These are phyloP conservation scores for Xerocomellus chrysenteron DNA, from an alignment of 768 basidiomycete species.

Conservation along the genomic window DNA sequence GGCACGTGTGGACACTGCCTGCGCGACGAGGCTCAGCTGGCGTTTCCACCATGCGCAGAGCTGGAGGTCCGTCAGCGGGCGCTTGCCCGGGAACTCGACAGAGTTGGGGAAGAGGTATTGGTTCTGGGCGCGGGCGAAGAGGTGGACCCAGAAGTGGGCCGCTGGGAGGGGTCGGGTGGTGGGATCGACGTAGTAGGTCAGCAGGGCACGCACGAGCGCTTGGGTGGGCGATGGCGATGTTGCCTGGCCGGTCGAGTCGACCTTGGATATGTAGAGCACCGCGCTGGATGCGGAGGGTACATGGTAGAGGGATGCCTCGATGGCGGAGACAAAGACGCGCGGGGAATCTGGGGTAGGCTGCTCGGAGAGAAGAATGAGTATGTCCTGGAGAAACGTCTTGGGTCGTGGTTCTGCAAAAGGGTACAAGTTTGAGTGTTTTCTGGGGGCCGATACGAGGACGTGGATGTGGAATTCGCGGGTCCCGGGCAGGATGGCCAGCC, in stretches of 20 bases:
- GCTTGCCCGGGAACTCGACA: conserved; percentile 64
- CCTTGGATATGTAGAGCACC: conserved; percentile 89
- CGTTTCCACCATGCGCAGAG: conserved; percentile 94
- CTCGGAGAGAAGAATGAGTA: conserved; percentile 74
- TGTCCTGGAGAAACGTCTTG: conserved; percentile 68
- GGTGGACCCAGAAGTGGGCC: conserved; percentile 70
- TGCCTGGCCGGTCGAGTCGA: conserved; percentile 87
- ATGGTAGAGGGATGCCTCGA: conserved; percentile 76
- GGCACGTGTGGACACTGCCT: conserved; percentile 31
- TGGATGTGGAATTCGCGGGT: conserved; percentile 73
- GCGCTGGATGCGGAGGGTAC: conserved; percentile 66
- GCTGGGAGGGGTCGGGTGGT: conserved; percentile 58
- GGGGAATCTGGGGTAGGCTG: conserved; percentile 47
- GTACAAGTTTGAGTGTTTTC: conserved; percentile 68
- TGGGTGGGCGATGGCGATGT: conserved; percentile 64
- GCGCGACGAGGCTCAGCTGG: conserved; percentile 58
- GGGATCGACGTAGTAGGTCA: conserved; percentile 63
- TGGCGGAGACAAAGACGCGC: conserved; percentile 69
- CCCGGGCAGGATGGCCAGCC: conserved; percentile 58
- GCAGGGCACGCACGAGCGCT: conserved; percentile 62
- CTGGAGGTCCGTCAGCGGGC: conserved; percentile 69
- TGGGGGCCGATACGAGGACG: conserved; percentile 65
- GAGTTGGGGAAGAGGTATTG: conserved; percentile 97
- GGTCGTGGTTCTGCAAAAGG: conserved; percentile 71
- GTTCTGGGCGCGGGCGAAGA: conserved; percentile 86